A percentile compares a stretch with the other conserved stretches of the same genome.
These are phyloP conservation scores for Dactylellina sp. DNA, from an alignment of 2,329 filamentous ascomycete species.

Conservation along the genomic window DNA sequence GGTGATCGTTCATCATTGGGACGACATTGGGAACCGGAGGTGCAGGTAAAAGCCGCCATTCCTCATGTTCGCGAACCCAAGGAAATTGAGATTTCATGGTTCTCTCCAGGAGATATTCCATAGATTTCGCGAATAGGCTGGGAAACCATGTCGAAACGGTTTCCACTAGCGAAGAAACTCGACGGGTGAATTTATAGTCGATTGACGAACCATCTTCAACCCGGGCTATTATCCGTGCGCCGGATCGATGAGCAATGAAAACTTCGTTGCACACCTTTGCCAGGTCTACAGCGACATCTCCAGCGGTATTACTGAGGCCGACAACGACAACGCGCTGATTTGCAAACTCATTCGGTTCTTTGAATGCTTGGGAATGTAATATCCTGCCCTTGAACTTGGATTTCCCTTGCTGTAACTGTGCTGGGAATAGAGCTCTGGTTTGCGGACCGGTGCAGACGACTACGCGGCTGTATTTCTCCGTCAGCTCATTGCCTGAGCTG, in stretches of 20 bases:
- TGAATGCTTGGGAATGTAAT: constrained; percentile 59
- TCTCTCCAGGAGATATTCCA: constrained; percentile 44
- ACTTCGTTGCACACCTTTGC: constrained; percentile 31
- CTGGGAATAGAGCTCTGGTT: constrained; percentile 5
- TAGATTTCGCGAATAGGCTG: constrained; percentile 29
- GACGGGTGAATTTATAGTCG: constrained; percentile 58
- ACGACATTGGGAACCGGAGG: constrained; percentile 60
- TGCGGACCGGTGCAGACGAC: constrained; percentile 22
- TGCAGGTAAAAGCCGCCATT: constrained; percentile 60
- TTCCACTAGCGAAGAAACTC: constrained; percentile 50
- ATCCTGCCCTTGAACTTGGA: constrained; percentile 59
- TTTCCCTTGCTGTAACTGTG: constrained; percentile 5
- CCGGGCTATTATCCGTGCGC: constrained; percentile 7
- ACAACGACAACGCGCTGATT: constrained; percentile 55
- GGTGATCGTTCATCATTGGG: constrained; percentile 61
- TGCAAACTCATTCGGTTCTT: constrained; percentile 30
- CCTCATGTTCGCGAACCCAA: constrained; percentile 30
- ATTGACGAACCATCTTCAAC: constrained; percentile 55
- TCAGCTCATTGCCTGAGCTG: background rate
- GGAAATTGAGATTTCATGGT: constrained; percentile 51
- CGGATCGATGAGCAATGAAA: constrained; percentile 18
- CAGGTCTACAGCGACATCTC: constrained; percentile 59
- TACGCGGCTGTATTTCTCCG: background rate
- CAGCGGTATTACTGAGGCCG: constrained; percentile 60
- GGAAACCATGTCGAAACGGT: constrained; percentile 46